A percentile compares a stretch with the other conserved stretches of the same genome.
phyloP scores from a whole-genome alignment of 495 filamentous ascomycete species.

The Mytilinidion resinicola region DNA sequence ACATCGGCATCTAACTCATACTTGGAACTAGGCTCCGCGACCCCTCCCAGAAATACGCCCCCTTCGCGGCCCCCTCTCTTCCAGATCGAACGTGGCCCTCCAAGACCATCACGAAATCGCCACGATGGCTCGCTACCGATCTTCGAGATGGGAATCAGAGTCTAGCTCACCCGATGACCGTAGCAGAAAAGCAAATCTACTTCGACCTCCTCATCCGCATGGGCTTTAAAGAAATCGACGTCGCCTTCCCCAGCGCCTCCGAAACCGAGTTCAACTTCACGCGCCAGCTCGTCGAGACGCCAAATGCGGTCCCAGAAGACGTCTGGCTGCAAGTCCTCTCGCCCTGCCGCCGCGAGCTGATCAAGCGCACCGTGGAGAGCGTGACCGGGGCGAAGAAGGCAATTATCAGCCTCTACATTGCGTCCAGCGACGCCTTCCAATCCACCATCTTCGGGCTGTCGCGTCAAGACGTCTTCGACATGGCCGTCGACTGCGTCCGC shows the following conservation, averaged over 20 bases:
- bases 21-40: conserved; percentile 92
- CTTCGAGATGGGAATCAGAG: conserved; percentile 41
- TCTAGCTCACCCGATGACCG: conserved; percentile 51
- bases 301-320: conserved; percentile 80
- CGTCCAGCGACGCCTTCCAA: conserved; percentile 88
- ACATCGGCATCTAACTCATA: too few species aligned
- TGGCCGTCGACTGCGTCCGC: conserved; percentile 84
- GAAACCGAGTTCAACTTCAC: conserved; percentile 97
- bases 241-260: conserved; percentile 90
- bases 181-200: conserved; percentile 88
- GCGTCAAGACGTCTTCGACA: conserved; percentile 70
- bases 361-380: conserved; percentile 82
- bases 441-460: conserved; percentile 82
- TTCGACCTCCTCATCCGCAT: conserved; percentile 91
- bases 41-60: conserved; percentile 86
- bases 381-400: conserved; percentile 88
- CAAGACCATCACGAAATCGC: conserved; percentile 42
- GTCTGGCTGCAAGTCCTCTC: conserved; percentile 94
- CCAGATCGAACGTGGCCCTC: conserved; percentile 89
- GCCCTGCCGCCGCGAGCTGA: conserved; percentile 89
- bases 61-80: conserved; percentile 70
- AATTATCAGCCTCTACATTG: conserved; percentile 91
- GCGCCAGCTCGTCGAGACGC: conserved; percentile 76
- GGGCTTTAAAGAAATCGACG: conserved; percentile 97
- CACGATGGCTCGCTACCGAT: conserved; percentile 41